These are phyloP conservation scores for Solanum chiquidenum DNA, from an alignment of 257 asterid genomes.

Conservation along the genomic window DNA sequence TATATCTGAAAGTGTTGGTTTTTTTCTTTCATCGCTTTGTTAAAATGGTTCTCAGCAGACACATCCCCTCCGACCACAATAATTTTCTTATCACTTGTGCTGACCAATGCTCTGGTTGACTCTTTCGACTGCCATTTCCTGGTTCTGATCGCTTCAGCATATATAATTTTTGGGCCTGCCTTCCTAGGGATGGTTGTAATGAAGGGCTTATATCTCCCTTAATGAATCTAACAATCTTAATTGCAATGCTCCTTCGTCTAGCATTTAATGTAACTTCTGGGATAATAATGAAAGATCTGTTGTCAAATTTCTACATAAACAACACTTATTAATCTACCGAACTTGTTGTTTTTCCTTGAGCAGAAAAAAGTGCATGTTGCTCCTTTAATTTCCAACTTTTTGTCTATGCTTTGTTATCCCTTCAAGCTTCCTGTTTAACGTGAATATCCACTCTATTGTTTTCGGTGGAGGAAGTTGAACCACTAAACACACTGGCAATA, in stretches of 20 bases:
- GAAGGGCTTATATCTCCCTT: background rate
- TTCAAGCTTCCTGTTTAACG: background rate
- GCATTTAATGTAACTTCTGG: background rate
- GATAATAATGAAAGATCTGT: background rate
- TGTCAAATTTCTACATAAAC: background rate
- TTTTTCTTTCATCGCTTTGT: background rate
- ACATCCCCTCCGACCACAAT: background rate
- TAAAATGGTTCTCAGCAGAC: background rate
- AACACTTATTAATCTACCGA: background rate
- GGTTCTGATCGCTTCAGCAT: background rate
- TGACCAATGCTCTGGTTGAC: background rate
- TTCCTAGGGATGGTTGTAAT: background rate
- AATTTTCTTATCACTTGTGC: background rate
- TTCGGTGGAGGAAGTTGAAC: background rate
- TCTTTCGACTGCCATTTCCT: background rate
- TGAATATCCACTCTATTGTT: background rate
- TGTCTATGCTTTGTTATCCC: background rate
- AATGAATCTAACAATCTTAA: background rate
- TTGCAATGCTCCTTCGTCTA: background rate
- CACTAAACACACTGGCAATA: background rate
- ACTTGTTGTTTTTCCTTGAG: background rate
- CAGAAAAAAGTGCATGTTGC: background rate
- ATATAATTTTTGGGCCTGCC: background rate
- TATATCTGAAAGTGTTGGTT: background rate
- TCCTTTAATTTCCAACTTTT: background rate